Base-by-base conservation (phyloP, 768 basidiomycete species). In the Boletus rubroflammeus region DNA sequence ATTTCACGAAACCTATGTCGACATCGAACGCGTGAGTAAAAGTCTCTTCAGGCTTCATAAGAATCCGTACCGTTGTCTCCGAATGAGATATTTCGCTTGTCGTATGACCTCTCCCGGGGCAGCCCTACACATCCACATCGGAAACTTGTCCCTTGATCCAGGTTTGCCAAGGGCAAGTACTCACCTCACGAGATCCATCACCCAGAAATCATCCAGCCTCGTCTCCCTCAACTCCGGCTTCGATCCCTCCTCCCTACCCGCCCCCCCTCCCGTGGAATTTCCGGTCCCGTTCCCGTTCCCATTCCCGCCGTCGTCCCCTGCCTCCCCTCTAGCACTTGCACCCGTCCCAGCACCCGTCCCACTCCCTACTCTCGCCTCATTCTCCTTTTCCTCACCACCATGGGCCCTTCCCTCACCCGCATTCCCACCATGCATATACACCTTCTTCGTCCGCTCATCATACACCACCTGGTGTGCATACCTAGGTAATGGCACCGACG, bases 391-490 rank as follows among this genome's bases (percentile, higher is more conserved):
- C 53, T 64, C 68, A 28, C 46, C 56, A 7, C 54, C 50, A 1
- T 31, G 31, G 17, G 14, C 56, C 47, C 61, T 59, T 13, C 62
- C 67, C 41, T 73, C 62, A 0, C 87, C 87, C 6, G 80, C 81
- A 70, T 89, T 91, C 40, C 90, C 90, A 3, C 90, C 90, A 61
- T 91, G 89, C 72, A 91, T 71, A 62, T 80, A 90, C 3, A 83
- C 73, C 34, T 71, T 78, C 57, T 76, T 80, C 41, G 79, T 77
- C 26, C 67, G 70, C 1, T 80, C 72, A 59, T 89, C 84, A 56
- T 90, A 91, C 39, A 86, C 86, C 13, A 90, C 81, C 66, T 90
- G 88, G 62, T 90, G 87, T 3, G 89, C 90, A 62, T 86, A 91
- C 48, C 90, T 75, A 7, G 89, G 79, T 5, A 73, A 57, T 0